Conservation (phyloP, 2,329 filamentous ascomycete species). For the Phaeophleospora eucalypticola region DNA sequence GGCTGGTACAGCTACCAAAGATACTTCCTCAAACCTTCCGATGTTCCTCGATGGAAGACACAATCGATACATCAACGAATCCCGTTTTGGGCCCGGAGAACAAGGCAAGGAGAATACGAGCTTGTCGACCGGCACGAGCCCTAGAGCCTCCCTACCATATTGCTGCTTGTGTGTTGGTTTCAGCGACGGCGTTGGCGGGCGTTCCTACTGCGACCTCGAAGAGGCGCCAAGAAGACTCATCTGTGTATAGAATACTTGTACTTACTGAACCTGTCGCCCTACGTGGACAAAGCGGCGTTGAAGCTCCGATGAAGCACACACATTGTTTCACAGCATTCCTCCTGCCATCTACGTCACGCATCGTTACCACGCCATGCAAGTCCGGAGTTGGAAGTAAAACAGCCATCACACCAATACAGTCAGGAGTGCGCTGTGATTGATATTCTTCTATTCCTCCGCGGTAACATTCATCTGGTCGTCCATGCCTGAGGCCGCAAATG, state of each 20-base stretch:
- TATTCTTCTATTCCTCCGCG: too few relatives aligned
- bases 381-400: not conserved
- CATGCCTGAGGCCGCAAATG: too few relatives aligned
- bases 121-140: conserved; percentile 30
- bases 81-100: conserved; percentile 30
- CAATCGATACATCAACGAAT: conserved; percentile 20
- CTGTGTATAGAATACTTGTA: not conserved
- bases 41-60: conserved; percentile 25
- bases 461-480: too few relatives aligned
- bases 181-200: conserved; percentile 17
- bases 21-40: conserved; percentile 27
- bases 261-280: too few relatives aligned
- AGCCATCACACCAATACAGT: too few relatives aligned
- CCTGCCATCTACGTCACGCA: not conserved
- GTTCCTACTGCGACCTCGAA: not conserved
- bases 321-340: not conserved
- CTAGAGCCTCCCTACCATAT: conserved; percentile 2
- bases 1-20: conserved; percentile 52
- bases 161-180: conserved; percentile 7
- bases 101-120: conserved; percentile 28
- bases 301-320: not conserved
- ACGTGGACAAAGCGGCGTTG: not conserved
- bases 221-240: not conserved
- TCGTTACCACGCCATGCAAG: not conserved
- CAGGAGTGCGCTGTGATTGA: too few relatives aligned